Conservation (phyloP, 2,329 filamentous ascomycete species). For the Aspergillus ustus region DNA sequence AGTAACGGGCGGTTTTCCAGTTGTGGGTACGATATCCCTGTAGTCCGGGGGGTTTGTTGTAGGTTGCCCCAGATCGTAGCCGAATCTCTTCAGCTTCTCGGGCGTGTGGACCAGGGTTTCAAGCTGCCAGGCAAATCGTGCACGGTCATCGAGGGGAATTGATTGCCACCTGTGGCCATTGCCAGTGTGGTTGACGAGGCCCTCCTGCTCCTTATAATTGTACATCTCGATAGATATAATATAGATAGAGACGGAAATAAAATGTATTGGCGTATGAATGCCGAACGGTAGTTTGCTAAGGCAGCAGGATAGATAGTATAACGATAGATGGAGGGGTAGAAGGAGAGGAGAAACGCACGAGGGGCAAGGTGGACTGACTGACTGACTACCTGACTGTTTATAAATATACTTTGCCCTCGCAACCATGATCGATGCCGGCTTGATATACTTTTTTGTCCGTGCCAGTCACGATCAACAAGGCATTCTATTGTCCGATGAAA, state of each 20-base stretch:
- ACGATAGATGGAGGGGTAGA: neutral
- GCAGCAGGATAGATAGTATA: neutral
- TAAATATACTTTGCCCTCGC: neutral
- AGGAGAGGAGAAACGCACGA: neutral
- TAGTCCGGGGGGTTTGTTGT: neutral
- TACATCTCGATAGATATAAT: neutral
- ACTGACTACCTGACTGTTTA: too few species aligned
- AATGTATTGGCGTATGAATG: neutral
- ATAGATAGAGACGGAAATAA: too few species aligned
- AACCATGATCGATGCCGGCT: neutral
- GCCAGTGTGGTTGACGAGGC: neutral
- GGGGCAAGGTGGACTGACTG: too few species aligned
- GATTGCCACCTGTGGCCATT: neutral
- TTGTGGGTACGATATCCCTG: neutral
- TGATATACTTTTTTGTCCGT: neutral
- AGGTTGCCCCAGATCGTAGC: neutral
- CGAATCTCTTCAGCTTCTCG: neutral
- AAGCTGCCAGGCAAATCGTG: neutral
- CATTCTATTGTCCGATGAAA: too few species aligned
- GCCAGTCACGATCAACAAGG: neutral
- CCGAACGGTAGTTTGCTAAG: neutral
- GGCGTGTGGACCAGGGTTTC: neutral
- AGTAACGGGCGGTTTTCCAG: neutral
- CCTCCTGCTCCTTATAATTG: neutral
- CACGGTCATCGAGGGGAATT: neutral